Conservation (phyloP, 2,329 filamentous ascomycete species). For the Fusarium hainanense region DNA sequence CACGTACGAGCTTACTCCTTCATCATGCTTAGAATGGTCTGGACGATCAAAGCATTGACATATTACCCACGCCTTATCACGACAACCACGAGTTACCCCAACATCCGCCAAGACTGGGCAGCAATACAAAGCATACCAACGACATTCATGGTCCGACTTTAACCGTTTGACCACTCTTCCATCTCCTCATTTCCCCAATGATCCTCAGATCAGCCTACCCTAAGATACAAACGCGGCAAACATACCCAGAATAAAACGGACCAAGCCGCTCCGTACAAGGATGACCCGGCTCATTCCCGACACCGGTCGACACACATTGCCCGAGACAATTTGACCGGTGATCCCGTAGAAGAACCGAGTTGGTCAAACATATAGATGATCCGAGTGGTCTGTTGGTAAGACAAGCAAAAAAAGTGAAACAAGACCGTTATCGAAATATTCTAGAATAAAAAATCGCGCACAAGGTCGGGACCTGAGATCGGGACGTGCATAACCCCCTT, state of each 20-base stretch:
- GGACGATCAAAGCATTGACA: background rate
- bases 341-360: background rate
- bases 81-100: background rate
- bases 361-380: background rate
- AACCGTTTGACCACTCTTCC: background rate
- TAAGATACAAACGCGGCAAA: background rate
- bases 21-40: background rate
- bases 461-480: background rate
- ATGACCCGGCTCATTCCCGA: background rate
- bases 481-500: conserved; percentile 22
- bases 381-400: background rate
- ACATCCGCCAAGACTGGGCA: conserved; percentile 3
- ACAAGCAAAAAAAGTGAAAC: background rate
- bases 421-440: background rate
- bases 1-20: background rate
- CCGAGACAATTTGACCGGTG: background rate
- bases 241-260: background rate
- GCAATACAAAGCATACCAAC: background rate
- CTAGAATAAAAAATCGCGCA: conserved; percentile 38
- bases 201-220: background rate
- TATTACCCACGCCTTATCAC: background rate
- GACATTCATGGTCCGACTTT: background rate
- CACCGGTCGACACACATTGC: background rate
- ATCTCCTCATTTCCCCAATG: background rate
- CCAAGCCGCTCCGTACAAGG: background rate